phyloP scores from a whole-genome alignment of 345 rosid species.

The Xanthoceras sorbifolium region DNA sequence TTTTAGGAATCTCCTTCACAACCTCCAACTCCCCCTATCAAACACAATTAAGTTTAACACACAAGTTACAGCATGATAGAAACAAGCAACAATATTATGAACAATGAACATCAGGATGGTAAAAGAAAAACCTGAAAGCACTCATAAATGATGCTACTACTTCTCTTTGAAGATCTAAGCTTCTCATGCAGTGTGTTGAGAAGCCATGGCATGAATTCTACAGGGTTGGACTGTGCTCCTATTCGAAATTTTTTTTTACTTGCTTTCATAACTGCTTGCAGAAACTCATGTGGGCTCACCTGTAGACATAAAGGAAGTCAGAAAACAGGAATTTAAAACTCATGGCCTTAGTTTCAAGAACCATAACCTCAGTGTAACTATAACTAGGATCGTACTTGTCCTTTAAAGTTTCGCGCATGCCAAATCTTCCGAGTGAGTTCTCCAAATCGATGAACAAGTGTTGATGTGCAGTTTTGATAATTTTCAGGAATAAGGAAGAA shows the following conservation, averaged over 20 bases:
- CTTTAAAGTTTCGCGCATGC: slow-evolving; percentile 67
- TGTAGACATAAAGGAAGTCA: slow-evolving; percentile 32
- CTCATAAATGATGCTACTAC: slow-evolving; percentile 73
- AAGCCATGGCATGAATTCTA: slow-evolving; percentile 98
- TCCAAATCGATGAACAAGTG: slow-evolving; percentile 67
- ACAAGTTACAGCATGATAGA: not conserved
- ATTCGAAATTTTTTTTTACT: slow-evolving; percentile 86
- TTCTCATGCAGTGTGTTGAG: slow-evolving; percentile 82
- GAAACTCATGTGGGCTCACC: slow-evolving; percentile 99
- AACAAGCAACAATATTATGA: not conserved
- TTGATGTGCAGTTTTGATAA: slow-evolving; percentile 74
- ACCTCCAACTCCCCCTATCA: slow-evolving; percentile 88
- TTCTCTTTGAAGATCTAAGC: slow-evolving; percentile 62
- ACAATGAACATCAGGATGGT: not conserved
- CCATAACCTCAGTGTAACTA: slow-evolving; percentile 9
- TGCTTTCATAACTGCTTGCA: slow-evolving; percentile 97
- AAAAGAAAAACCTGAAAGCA: slow-evolving; percentile 78
- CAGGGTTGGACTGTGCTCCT: slow-evolving; percentile 92
- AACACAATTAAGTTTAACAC: slow-evolving; percentile 17
- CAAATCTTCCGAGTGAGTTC: slow-evolving; percentile 51
- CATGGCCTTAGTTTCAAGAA: slow-evolving; percentile 11
- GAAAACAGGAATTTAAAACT: slow-evolving; percentile 5
- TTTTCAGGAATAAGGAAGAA: slow-evolving; percentile 92
- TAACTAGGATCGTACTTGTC: slow-evolving; percentile 63
- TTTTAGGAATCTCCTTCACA: slow-evolving; percentile 69